Base-by-base conservation (phyloP, 768 basidiomycete genomes). In the Trametes villosa region DNA sequence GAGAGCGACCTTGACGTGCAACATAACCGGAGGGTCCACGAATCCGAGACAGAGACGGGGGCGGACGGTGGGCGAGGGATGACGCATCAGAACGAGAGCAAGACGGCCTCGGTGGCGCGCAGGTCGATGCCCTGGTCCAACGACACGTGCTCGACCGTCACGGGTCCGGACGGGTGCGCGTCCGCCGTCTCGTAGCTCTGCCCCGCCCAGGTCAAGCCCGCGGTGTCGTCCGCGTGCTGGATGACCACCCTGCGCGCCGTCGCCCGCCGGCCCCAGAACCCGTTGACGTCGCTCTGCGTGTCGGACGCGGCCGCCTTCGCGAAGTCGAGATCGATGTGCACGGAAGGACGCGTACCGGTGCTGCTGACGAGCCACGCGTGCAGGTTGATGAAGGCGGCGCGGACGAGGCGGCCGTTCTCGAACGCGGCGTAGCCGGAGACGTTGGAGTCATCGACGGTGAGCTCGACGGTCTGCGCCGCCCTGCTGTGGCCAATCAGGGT, bases 371-470 rank as follows among this genome's bases (percentile, higher is more conserved):
- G 65, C 67, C 68, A 88, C 5, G 86, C 83, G 29, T 81, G 68
- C 0, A 78, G 81, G 66, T 89, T 86, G 69, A 89, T 81, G 62
- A 90, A 80, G 1, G 87, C 70, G 1, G 82, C 83, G 30, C 83
- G 79, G 12, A 62, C 73, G 47, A 89, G 72, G 0, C 15, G 49
- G 1, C 68, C 73, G 9, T 71, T 65, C 65, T 86, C 85, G 67
- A 81, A 89, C 58, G 86, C 80, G 2, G 83, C 88, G 66, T 89
- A 89, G 31, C 85, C 88, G 18, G 86, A 74, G 33, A 88, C 69
- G 26, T 78, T 73, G 2, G 77, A 48, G 62, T 83, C 71, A 62
- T 78, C 67, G n/a, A 87, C 73, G 15, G 58, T 60, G 30, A 89
- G 72, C 70, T 90, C 86, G 12, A 78, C 67, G 22, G 79, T 73